Conservation (phyloP, 1,139 yeast species). For the Taiozyma sp. region DNA sequence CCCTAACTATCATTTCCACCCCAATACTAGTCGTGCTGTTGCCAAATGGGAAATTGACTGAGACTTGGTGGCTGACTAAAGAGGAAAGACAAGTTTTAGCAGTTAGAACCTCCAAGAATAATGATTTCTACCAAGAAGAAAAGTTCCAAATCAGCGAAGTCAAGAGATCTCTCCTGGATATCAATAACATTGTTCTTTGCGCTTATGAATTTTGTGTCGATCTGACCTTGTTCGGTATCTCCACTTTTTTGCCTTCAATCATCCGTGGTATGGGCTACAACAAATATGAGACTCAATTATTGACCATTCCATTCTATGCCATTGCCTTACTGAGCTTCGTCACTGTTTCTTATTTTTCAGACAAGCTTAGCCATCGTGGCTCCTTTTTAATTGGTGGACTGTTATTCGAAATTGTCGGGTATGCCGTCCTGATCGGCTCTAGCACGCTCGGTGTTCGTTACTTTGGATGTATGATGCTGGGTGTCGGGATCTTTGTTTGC, state of each 20-base stretch:
- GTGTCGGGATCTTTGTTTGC: conserved; percentile 36
- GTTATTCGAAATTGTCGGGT: conserved; percentile 35
- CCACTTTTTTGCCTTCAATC: conserved; percentile 44
- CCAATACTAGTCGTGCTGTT: conserved; percentile 27
- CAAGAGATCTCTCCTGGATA: conserved; percentile 34
- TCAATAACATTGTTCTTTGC: conserved; percentile 36
- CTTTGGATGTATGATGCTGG: conserved; percentile 43
- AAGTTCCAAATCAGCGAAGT: conserved; percentile 40
- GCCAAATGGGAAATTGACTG: conserved; percentile 14
- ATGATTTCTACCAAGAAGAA: conserved; percentile 32
- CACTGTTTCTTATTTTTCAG: conserved; percentile 37
- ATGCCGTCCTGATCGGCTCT: conserved; percentile 32
- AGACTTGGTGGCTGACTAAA: conserved; percentile 38
- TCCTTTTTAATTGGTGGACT: conserved; percentile 32
- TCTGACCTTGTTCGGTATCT: conserved; percentile 41
- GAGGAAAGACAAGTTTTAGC: conserved; percentile 45
- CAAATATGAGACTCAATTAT: conserved; percentile 38
- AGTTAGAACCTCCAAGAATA: conserved; percentile 37
- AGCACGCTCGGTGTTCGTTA: conserved; percentile 35
- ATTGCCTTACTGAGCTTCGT: conserved; percentile 37
- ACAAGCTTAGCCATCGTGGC: conserved; percentile 31
- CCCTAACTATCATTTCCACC: conserved; percentile 46
- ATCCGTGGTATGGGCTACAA: conserved; percentile 42
- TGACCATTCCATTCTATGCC: conserved; percentile 47
- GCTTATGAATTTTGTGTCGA: conserved; percentile 44